These are phyloP conservation scores for Nectriaceae sp. DNA, from an alignment of 2,329 filamentous ascomycete genomes.

Conservation along the genomic window DNA sequence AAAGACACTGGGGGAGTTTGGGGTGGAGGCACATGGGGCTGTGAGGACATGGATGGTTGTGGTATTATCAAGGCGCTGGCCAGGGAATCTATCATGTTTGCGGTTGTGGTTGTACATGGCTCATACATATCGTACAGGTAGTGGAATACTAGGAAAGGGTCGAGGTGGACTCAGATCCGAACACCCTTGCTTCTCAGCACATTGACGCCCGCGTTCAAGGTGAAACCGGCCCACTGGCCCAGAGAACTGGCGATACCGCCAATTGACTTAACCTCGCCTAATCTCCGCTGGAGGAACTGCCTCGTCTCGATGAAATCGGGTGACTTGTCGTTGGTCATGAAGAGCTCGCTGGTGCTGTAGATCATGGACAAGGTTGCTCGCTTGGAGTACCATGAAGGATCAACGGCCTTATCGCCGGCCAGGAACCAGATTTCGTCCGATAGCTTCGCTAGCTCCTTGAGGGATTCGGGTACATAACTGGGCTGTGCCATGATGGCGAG, in stretches of 20 bases:
- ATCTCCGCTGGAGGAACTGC: conserved; percentile 74
- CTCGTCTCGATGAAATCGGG: conserved; percentile 75
- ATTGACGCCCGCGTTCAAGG: conserved; percentile 75
- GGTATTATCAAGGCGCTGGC: conserved; percentile 15
- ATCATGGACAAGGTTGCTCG: conserved; percentile 57
- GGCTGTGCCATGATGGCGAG: conserved; percentile 89
- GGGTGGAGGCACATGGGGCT: conserved; percentile 17
- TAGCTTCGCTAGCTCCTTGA: conserved; percentile 77
- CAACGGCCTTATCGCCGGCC: conserved; percentile 78
- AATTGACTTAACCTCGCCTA: conserved; percentile 67
- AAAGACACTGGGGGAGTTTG: conserved; percentile 6
- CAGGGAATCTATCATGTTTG: conserved; percentile 14
- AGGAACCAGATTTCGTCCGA: conserved; percentile 93
- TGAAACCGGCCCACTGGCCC: conserved; percentile 81
- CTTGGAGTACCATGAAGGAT: conserved; percentile 82
- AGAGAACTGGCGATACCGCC: conserved; percentile 64
- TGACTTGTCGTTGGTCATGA: conserved; percentile 88
- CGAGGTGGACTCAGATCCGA: conserved; percentile 59
- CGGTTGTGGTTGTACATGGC: conserved; percentile 19
- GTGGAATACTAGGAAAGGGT: background rate
- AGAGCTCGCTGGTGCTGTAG: conserved; percentile 78
- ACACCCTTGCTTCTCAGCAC: conserved; percentile 85
- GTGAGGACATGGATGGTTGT: conserved; percentile 9
- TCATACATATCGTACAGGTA: conserved; percentile 30
- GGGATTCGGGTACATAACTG: conserved; percentile 70